Evolutionary conservation across 2,329 filamentous ascomycete species (phyloP).

Genomic region (Alternaria panax): DNA sequence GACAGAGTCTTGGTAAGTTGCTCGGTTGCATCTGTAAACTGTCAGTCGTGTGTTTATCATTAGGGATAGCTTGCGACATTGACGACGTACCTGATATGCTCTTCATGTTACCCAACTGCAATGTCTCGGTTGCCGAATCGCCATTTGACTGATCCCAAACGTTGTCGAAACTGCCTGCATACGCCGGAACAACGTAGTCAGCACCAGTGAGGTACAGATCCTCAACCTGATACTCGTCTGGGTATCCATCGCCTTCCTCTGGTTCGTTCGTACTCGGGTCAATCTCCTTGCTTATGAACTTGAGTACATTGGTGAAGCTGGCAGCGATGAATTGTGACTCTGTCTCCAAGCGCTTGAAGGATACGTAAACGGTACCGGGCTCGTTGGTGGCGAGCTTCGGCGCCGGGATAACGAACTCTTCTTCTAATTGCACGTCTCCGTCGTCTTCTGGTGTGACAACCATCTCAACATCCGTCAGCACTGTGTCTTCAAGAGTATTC

Average conservation of each 20-base stretch:
- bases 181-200: slow-evolving; percentile 92
- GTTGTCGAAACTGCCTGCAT: slow-evolving; percentile 93
- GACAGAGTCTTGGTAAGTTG: slow-evolving; percentile 86
- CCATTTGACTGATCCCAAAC: slow-evolving; percentile 94
- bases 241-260: slow-evolving; percentile 84
- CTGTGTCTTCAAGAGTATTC: slow-evolving; percentile 89
- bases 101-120: slow-evolving; percentile 87
- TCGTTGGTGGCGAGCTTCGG: slow-evolving; percentile 83
- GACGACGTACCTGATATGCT: slow-evolving; percentile 81
- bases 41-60: slow-evolving; percentile 23
- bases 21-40: slow-evolving; percentile 80
- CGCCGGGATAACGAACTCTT: slow-evolving; percentile 92
- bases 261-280: slow-evolving; percentile 93
- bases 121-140: slow-evolving; percentile 88
- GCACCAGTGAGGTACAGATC: slow-evolving; percentile 90
- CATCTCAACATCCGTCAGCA: slow-evolving; percentile 58
- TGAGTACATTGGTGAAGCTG: slow-evolving; percentile 89
- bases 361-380: slow-evolving; percentile 92
- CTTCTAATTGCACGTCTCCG: slow-evolving; percentile 72
- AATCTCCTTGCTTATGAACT: slow-evolving; percentile 98
- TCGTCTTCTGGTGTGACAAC: slow-evolving; percentile 87
- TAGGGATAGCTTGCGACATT: background rate
- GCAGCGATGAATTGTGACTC: slow-evolving; percentile 78
- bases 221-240: slow-evolving; percentile 97
- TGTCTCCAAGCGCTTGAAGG: slow-evolving; percentile 83